Percentiles rank a stretch among this genome's conserved stretches.
These are phyloP conservation scores for Corylus heterophylla DNA, from an alignment of 306 rosid genomes.

Conservation along the genomic window DNA sequence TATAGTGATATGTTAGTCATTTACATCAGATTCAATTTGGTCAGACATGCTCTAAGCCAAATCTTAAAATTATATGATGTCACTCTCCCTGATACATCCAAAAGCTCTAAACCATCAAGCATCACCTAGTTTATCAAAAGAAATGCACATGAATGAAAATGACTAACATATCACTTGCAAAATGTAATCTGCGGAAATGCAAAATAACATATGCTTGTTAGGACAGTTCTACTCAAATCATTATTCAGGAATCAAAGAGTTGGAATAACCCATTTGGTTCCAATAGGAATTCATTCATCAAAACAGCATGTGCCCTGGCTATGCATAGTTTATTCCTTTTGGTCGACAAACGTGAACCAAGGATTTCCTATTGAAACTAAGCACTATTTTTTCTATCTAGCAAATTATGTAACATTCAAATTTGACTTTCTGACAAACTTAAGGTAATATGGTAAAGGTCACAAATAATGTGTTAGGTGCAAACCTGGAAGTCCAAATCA, in stretches of 20 bases:
- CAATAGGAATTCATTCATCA: background rate
- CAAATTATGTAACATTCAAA: background rate
- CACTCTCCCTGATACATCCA: background rate
- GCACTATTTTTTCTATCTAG: background rate
- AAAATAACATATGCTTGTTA: background rate
- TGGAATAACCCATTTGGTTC: background rate
- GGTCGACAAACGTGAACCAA: background rate
- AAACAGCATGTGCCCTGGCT: background rate
- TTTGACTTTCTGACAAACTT: background rate
- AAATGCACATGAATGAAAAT: background rate
- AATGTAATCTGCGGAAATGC: background rate
- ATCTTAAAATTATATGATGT: background rate
- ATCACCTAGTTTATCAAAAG: background rate
- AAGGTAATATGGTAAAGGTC: constrained; percentile 12
- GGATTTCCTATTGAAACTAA: background rate
- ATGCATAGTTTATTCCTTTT: background rate
- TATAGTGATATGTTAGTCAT: too few species aligned
- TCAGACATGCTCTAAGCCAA: background rate
- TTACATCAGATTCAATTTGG: too few species aligned
- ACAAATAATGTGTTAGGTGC: constrained; percentile 14
- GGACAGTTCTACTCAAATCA: background rate
- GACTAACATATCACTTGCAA: background rate
- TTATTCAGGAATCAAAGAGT: background rate
- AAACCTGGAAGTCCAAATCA: constrained; percentile 79
- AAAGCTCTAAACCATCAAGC: background rate